Evolutionary conservation across 805 yeast genomes (phyloP).

Genomic region (Debaryomyces tyrocola): DNA sequence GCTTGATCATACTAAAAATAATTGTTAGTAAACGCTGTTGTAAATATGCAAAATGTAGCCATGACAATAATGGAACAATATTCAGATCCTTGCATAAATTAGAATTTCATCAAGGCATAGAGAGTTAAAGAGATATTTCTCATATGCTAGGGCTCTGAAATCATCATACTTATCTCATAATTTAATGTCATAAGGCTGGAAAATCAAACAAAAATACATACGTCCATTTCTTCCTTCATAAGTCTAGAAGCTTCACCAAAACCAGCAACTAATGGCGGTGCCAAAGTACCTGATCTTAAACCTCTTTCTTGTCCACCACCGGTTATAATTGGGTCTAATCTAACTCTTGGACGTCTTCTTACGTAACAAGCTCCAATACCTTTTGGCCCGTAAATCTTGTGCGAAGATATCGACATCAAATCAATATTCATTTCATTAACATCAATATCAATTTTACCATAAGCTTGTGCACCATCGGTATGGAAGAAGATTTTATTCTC

Average conservation of each 20-base stretch:
- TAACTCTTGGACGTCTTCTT: conserved; percentile 97
- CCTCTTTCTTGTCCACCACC: conserved; percentile 99
- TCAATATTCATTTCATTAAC: conserved; percentile 94
- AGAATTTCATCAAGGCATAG: conserved; percentile 1
- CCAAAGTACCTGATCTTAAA: conserved; percentile 91
- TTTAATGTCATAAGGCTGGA: not conserved
- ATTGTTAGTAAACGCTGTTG: conserved; percentile 1
- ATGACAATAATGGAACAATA: not conserved
- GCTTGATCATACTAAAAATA: conserved; percentile 52
- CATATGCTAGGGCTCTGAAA: not conserved
- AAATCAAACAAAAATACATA: conserved; percentile 7
- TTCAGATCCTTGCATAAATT: conserved; percentile 21
- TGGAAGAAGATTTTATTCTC: conserved; percentile 92
- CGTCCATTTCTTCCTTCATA: conserved; percentile 65
- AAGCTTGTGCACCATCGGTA: conserved; percentile 97
- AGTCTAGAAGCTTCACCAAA: conserved; percentile 97
- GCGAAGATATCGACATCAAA: conserved; percentile 89
- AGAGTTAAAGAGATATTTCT: not conserved
- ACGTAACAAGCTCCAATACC: conserved; percentile 95
- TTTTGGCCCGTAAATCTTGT: conserved; percentile 96
- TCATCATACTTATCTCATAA: not conserved
- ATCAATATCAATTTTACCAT: conserved; percentile 89
- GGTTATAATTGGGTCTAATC: conserved; percentile 89
- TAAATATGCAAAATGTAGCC: not conserved
- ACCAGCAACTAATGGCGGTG: conserved; percentile 95